phyloP scores from a whole-genome alignment of 768 basidiomycete genomes.

The Guyanaporus albipodus region DNA sequence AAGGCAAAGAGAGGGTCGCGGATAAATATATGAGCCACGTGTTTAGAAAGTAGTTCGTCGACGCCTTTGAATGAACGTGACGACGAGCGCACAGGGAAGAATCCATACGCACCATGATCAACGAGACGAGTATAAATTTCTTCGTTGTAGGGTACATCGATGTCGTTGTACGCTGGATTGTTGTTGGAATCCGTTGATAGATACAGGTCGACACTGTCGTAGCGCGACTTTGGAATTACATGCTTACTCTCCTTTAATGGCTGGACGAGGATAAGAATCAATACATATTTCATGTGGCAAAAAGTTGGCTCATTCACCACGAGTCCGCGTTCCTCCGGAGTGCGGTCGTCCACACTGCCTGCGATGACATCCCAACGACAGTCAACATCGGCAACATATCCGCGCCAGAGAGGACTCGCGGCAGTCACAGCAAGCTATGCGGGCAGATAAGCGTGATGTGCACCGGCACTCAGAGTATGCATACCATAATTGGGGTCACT shows the following conservation, averaged over 20 bases:
- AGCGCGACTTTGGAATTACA: constrained; percentile 92
- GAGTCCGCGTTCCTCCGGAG: constrained; percentile 87
- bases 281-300: constrained; percentile 2
- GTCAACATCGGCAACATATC: constrained; percentile 94
- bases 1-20: constrained; percentile 96
- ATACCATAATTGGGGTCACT: constrained; percentile 90
- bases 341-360: constrained; percentile 97
- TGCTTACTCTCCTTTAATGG: constrained; percentile 72
- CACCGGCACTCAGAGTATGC: constrained; percentile 14
- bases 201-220: constrained; percentile 94
- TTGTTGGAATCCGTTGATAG: constrained; percentile 85
- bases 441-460: constrained; percentile 2
- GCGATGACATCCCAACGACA: constrained; percentile 99
- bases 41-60: constrained; percentile 82
- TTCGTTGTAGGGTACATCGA: constrained; percentile 71
- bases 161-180: constrained; percentile 93
- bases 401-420: constrained; percentile 92
- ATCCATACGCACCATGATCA: constrained; percentile 55
- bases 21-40: constrained; percentile 94
- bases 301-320: constrained; percentile 45
- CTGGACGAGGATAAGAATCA: constrained; percentile 37
- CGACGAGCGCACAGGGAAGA: background rate
- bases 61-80: constrained; percentile 50
- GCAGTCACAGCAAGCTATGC: constrained; percentile 86
- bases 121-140: constrained; percentile 68